A percentile compares a stretch with the other conserved stretches of the same genome.
phyloP scores from a whole-genome alignment of 495 filamentous ascomycete genomes.

The Cercophora scortea region DNA sequence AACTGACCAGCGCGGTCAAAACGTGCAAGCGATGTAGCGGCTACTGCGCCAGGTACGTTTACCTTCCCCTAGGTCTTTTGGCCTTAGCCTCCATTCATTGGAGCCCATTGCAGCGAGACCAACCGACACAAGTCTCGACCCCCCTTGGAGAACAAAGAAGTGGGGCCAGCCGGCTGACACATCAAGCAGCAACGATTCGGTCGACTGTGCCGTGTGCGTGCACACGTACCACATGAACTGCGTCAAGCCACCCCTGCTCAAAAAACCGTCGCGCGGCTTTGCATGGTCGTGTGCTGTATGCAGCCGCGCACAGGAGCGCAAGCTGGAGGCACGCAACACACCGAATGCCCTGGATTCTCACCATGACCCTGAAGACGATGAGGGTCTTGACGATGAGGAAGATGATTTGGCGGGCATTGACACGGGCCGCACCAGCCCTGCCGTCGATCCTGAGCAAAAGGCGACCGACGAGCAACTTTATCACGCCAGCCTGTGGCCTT shows the following conservation, averaged over 20 bases:
- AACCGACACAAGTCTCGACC: too few relatives aligned
- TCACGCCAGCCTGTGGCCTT: slow-evolving; percentile 90
- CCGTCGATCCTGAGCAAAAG: slow-evolving; percentile 50
- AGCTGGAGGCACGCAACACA: slow-evolving; percentile 84
- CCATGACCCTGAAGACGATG: slow-evolving; percentile 23
- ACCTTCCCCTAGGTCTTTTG: background rate
- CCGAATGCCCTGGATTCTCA: slow-evolving; percentile 45
- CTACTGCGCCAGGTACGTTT: slow-evolving; percentile 78
- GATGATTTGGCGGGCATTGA: slow-evolving; percentile 80
- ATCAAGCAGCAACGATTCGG: slow-evolving; percentile 69
- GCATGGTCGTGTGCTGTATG: slow-evolving; percentile 97
- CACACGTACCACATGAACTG: slow-evolving; percentile 99
- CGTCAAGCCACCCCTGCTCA: slow-evolving; percentile 83
- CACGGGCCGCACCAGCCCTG: slow-evolving; percentile 52
- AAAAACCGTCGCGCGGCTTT: slow-evolving; percentile 96
- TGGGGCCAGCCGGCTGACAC: slow-evolving; percentile 19
- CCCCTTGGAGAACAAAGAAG: background rate
- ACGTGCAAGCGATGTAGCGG: slow-evolving; percentile 83
- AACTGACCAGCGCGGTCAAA: slow-evolving; percentile 94
- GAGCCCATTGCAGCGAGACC: background rate
- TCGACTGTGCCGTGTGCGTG: slow-evolving; percentile 91
- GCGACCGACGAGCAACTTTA: slow-evolving; percentile 86
- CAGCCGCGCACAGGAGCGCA: slow-evolving; percentile 86
- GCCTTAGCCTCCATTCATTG: background rate
- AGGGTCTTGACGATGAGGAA: slow-evolving; percentile 60